phyloP scores from a whole-genome alignment of 805 yeast genomes.

The Nakazawaea holstii region DNA sequence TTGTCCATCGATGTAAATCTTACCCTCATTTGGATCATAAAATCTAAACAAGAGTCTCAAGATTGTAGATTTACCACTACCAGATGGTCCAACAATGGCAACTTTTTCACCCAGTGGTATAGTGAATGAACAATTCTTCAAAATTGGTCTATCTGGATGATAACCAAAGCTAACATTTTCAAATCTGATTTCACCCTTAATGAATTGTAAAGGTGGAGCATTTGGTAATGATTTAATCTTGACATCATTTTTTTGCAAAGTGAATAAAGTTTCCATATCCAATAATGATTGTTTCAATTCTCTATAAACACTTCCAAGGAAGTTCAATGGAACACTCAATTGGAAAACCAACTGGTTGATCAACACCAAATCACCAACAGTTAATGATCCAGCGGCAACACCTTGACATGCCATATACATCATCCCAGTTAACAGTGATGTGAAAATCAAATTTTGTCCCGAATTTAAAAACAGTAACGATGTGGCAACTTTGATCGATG shows the following conservation, averaged over 20 bases:
- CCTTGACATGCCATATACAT: constrained; percentile 98
- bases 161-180: constrained; percentile 93
- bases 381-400: constrained; percentile 72
- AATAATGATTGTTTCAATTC: constrained; percentile 88
- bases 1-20: constrained; percentile 82
- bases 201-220: constrained; percentile 57
- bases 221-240: constrained; percentile 54
- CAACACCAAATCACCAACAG: constrained; percentile 92
- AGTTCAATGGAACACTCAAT: constrained; percentile 89
- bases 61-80: constrained; percentile 92
- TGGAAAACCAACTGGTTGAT: constrained; percentile 96
- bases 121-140: constrained; percentile 72
- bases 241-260: constrained; percentile 71
- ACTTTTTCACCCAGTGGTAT: constrained; percentile 90
- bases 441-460: constrained; percentile 77
- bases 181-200: constrained; percentile 69
- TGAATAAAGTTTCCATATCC: constrained; percentile 94
- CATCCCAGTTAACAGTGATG: constrained; percentile 89
- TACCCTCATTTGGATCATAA: constrained; percentile 76
- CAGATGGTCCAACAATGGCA: constrained; percentile 95
- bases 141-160: constrained; percentile 81
- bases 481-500: constrained; percentile 78
- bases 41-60: constrained; percentile 81
- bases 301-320: constrained; percentile 91
- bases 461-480: constrained; percentile 74